Evolutionary conservation across 2,329 filamentous ascomycete species (phyloP).

Genomic region (Curvularia sp.): DNA sequence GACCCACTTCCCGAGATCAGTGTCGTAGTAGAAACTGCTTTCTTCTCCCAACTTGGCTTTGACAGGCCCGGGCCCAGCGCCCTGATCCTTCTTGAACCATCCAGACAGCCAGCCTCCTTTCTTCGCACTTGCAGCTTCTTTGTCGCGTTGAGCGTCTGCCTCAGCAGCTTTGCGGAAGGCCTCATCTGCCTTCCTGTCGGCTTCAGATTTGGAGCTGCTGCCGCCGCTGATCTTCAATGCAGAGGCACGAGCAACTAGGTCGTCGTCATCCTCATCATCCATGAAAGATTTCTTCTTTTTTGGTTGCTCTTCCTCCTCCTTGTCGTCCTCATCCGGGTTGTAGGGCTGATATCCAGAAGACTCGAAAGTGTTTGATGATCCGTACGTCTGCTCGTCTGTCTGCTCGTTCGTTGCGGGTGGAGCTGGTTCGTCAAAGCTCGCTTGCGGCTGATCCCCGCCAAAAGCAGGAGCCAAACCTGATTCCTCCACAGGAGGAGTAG

Average conservation of each 20-base stretch:
- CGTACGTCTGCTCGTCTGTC: constrained; percentile 27
- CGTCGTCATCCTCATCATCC: constrained; percentile 80
- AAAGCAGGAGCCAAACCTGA: constrained; percentile 31
- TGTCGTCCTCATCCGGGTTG: constrained; percentile 59
- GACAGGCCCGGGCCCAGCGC: constrained; percentile 71
- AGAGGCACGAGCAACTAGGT: constrained; percentile 61
- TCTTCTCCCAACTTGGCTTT: constrained; percentile 93
- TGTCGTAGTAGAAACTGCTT: constrained; percentile 91
- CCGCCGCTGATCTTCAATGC: constrained; percentile 52
- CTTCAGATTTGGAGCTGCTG: constrained; percentile 40
- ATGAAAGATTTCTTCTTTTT: constrained; percentile 76
- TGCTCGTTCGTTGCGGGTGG: constrained; percentile 17
- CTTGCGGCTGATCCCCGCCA: constrained; percentile 36
- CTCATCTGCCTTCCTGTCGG: constrained; percentile 80
- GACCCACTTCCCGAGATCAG: constrained; percentile 96
- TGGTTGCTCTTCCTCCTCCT: constrained; percentile 51
- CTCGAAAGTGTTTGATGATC: constrained; percentile 38
- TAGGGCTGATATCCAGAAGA: constrained; percentile 56
- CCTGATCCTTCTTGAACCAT: constrained; percentile 81
- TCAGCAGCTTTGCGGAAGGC: constrained; percentile 84
- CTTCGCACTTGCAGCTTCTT: constrained; percentile 54
- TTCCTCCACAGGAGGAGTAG: constrained; percentile 35
- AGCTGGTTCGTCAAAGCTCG: constrained; percentile 35
- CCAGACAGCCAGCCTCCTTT: constrained; percentile 79
- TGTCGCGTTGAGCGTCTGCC: constrained; percentile 67